phyloP scores from a whole-genome alignment of 2,329 filamentous ascomycete genomes.

The Macroventuria anomochaeta region DNA sequence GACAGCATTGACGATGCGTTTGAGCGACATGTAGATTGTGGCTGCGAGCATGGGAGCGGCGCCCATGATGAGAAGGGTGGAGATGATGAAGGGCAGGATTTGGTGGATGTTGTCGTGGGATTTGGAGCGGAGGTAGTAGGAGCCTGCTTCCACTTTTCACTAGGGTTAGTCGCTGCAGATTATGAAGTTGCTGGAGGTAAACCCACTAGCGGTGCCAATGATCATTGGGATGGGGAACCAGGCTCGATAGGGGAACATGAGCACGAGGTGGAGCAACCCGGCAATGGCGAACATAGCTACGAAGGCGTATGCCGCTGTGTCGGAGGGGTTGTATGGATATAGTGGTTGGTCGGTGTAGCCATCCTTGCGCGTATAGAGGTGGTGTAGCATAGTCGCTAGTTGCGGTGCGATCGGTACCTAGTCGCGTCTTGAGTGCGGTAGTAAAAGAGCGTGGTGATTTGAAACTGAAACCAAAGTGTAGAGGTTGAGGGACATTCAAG shows the following conservation, averaged over 20 bases:
- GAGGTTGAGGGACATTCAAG: background rate
- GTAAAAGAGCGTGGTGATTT: background rate
- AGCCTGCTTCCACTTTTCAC: conserved; percentile 18
- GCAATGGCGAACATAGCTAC: conserved; percentile 13
- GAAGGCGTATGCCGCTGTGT: conserved; percentile 11
- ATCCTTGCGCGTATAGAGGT: background rate
- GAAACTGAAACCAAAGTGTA: background rate
- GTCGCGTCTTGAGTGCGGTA: background rate
- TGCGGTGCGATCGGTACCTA: background rate
- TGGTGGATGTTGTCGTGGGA: conserved; percentile 14
- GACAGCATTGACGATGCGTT: conserved; percentile 51
- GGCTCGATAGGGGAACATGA: conserved; percentile 10
- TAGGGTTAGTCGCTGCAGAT: background rate
- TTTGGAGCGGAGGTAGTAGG: conserved; percentile 21
- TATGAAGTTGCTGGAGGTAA: too few species aligned
- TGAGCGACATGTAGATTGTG: conserved; percentile 57
- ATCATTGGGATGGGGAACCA: conserved; percentile 61
- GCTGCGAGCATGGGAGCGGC: conserved; percentile 57
- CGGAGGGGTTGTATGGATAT: conserved; percentile 14
- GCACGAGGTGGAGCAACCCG: conserved; percentile 10
- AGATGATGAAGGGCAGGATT: conserved; percentile 48
- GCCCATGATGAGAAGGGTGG: conserved; percentile 53
- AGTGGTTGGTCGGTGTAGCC: conserved; percentile 15
- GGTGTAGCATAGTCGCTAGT: background rate
- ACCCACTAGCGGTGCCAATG: conserved; percentile 57